Conservation (phyloP, 371 early-diverging fungal species). For the Syncephalastrum racemosum region DNA sequence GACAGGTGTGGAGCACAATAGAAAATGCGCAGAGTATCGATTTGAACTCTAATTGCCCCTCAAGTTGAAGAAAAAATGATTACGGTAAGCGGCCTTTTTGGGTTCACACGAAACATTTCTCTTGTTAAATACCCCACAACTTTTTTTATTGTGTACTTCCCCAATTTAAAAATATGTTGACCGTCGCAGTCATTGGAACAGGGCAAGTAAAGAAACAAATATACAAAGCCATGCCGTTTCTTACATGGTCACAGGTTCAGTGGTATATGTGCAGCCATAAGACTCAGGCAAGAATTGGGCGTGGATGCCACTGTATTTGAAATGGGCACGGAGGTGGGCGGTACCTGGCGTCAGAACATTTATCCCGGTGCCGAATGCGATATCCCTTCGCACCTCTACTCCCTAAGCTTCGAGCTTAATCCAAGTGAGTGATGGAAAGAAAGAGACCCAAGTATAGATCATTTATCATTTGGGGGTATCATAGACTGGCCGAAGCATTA, state of each 20-base stretch:
- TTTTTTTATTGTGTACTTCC: too few relatives aligned
- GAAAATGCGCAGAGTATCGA: too few relatives aligned
- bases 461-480: neutral
- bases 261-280: constrained; percentile 60
- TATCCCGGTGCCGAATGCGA: constrained; percentile 63
- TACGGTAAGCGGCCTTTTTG: too few relatives aligned
- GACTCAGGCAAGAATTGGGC: constrained; percentile 48
- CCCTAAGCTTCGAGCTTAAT: constrained; percentile 46
- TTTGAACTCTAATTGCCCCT: too few relatives aligned
- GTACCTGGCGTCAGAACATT: constrained; percentile 62
- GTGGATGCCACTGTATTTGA: constrained; percentile 53
- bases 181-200: constrained; percentile 24
- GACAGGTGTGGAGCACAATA: too few relatives aligned
- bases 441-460: too few relatives aligned
- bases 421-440: constrained; percentile 23
- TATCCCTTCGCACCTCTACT: constrained; percentile 58
- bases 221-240: neutral
- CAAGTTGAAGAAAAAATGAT: too few relatives aligned
- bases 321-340: constrained; percentile 52
- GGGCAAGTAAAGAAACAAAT: constrained; percentile 14
- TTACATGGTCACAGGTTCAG: constrained; percentile 41
- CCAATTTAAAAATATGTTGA: too few relatives aligned
- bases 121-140: too few relatives aligned
- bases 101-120: too few relatives aligned
- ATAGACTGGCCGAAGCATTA: constrained; percentile 52